Base-by-base conservation (phyloP, 1,139 yeast genomes). In the Geotrichum reessii region DNA sequence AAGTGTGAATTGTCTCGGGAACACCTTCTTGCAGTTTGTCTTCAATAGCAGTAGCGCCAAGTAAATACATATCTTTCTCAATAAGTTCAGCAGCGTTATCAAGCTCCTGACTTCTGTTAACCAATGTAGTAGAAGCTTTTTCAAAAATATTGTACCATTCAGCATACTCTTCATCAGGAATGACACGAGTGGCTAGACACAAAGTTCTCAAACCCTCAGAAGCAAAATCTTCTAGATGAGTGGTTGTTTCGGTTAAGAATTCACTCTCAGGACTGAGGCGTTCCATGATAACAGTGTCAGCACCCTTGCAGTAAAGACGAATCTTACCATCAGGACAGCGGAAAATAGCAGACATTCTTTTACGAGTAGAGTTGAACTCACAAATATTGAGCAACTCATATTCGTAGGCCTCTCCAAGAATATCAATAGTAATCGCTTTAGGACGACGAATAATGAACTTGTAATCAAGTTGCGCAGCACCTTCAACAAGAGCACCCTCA, bases 1-100 rank as follows among this genome's bases (percentile, higher is more conserved):
- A 78, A 3, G 96, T 88, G 64, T 89, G 93, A 61, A 95, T 95
- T 0, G 99, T 91, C 65, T 95, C 99, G 1, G 99, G 98, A 14
- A 95, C 99, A 46, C 97, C 99, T 61, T 93, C 99, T 74, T 95
- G 99, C 58, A 95, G 78, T 69, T 93, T 92, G 71, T 95, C 99
- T 71, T 95, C 99, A 71, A 95, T 93, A 1, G 99, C 99, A 50
- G 99, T 95, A 1, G 98, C 99, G 37, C 99, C 99, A 24, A 93
- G 76, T 57, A 95, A 76, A 63, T 85, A 85, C 67, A 95, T 75
- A 62, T 87, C 87, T 48, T 77, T 80, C 71, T 95, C 99, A 64
- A 95, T 91, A 59, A 84, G 67, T 67, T 93, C 97, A 0, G 93
- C 92, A 24, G 84, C 88, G n/a, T 78, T 86, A 69, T 92, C 98